Conservation (phyloP, 176 grass and related monocot species). For the Tuctoria greenei region DNA sequence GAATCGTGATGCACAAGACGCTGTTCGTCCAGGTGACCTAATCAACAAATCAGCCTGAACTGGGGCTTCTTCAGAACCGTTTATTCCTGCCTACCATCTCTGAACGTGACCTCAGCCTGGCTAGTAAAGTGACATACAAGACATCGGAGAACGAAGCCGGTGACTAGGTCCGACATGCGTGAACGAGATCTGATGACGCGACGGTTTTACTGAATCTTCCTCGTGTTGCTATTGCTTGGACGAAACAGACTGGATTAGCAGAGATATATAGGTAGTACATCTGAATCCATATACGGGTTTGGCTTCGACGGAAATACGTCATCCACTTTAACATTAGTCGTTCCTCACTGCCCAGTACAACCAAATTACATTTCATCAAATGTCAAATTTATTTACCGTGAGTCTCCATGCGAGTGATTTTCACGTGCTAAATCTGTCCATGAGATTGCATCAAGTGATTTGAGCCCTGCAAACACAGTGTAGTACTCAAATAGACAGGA, state of each 20-base stretch:
- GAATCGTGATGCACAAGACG: conserved; percentile 26
- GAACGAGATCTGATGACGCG: neutral
- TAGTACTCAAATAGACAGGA: neutral
- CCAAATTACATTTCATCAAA: neutral
- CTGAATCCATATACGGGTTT: neutral
- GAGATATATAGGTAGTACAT: neutral
- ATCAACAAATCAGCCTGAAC: conserved; percentile 26
- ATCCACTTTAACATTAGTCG: neutral
- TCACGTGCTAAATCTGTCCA: neutral
- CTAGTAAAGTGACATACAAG: conserved; percentile 25
- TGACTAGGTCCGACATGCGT: neutral
- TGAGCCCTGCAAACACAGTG: neutral
- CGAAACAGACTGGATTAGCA: neutral
- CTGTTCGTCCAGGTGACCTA: conserved; percentile 18
- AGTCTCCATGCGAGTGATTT: neutral
- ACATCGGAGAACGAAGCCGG: conserved; percentile 1
- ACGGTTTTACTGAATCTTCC: neutral
- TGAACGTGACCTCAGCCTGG: conserved; percentile 41
- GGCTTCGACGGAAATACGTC: neutral
- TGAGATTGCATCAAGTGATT: neutral
- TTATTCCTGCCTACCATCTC: conserved; percentile 38
- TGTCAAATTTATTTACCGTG: neutral
- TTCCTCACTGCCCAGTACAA: neutral
- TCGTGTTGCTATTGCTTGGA: neutral
- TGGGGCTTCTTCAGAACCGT: neutral